Conservation (phyloP, 176 grass and related monocot genomes). For the Triticum timopheevii region DNA sequence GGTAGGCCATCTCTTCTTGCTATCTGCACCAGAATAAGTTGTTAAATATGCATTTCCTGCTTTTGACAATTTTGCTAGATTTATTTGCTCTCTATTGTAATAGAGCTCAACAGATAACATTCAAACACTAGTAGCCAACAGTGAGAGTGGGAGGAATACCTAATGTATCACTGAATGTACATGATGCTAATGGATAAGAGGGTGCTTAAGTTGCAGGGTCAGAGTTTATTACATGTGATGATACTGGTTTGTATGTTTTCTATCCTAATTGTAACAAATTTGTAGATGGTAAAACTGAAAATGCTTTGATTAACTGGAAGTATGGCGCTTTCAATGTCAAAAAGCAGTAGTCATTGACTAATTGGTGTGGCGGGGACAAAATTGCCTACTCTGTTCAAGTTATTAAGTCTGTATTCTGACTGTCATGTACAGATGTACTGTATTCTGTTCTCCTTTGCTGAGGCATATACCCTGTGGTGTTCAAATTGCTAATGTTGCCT, state of each 20-base stretch:
- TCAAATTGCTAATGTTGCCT: background rate
- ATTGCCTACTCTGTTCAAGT: conserved; percentile 17
- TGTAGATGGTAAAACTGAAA: background rate
- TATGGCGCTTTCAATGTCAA: background rate
- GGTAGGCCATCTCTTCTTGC: conserved; percentile 47
- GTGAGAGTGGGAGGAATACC: background rate
- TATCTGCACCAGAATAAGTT: conserved; percentile 2
- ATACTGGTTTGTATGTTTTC: conserved; percentile 10
- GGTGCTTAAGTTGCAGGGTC: background rate
- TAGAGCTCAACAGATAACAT: conserved; percentile 1
- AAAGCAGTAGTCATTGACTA: conserved; percentile 10
- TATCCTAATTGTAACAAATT: conserved; percentile 1
- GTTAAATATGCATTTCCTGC: background rate
- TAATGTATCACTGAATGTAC: background rate
- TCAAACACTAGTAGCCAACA: conserved; percentile 12
- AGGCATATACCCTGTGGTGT: background rate
- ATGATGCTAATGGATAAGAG: background rate
- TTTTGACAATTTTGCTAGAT: conserved; percentile 24
- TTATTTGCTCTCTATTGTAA: conserved; percentile 1
- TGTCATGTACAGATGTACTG: background rate
- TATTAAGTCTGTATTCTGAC: conserved; percentile 7
- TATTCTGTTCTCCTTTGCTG: background rate
- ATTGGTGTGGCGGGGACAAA: background rate
- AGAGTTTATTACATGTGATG: background rate
- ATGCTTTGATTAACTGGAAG: conserved; percentile 3